Evolutionary conservation across 1,139 yeast genomes (phyloP).

Genomic region (Lodderomyces parapsilosis): DNA sequence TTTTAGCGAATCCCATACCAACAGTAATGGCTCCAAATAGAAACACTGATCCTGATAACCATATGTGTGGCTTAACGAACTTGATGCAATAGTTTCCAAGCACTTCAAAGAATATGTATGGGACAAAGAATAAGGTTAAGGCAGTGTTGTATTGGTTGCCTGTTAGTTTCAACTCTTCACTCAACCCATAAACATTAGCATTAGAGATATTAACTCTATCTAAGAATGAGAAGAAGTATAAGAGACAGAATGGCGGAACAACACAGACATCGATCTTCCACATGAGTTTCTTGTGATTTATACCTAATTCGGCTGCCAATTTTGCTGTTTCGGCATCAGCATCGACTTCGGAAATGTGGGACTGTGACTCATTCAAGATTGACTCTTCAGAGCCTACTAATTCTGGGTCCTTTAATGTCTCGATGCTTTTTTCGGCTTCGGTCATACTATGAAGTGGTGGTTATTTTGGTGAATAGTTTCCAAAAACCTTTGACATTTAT

Average conservation of each 20-base stretch:
- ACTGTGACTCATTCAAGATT: neutral
- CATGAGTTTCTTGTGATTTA: conserved; percentile 50
- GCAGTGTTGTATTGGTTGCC: conserved; percentile 66
- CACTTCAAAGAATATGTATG: conserved; percentile 66
- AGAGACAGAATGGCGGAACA: conserved; percentile 67
- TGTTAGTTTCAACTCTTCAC: conserved; percentile 46
- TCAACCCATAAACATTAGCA: conserved; percentile 68
- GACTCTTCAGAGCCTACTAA: conserved; percentile 2
- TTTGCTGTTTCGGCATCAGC: conserved; percentile 23
- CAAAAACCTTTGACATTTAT: too few relatives aligned
- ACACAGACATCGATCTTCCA: conserved; percentile 64
- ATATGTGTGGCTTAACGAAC: conserved; percentile 59
- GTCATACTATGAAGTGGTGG: neutral
- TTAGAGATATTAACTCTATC: conserved; percentile 76
- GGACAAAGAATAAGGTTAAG: conserved; percentile 68
- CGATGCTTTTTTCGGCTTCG: neutral
- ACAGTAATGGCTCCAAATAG: conserved; percentile 63
- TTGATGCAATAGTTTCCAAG: conserved; percentile 65
- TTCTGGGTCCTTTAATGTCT: neutral
- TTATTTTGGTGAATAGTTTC: too few relatives aligned
- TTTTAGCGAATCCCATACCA: conserved; percentile 63
- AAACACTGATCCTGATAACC: conserved; percentile 57
- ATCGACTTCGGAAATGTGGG: neutral
- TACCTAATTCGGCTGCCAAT: conserved; percentile 31
- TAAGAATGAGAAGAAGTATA: conserved; percentile 66